Evolutionary conservation across 2,329 filamentous ascomycete species (phyloP).

Genomic region (Plenodomus biglobosus): DNA sequence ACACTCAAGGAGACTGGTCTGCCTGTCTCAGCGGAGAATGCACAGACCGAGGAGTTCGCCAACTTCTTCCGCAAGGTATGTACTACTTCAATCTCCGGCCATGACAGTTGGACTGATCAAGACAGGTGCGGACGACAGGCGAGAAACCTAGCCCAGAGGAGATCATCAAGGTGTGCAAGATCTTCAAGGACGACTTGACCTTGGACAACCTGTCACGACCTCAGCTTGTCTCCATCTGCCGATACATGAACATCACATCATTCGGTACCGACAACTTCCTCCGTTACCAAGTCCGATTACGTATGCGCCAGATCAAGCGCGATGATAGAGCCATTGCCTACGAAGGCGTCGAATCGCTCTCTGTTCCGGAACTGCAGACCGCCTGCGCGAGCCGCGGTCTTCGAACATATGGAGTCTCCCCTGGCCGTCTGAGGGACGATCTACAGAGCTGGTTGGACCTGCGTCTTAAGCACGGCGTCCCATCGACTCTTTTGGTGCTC

Average conservation of each 20-base stretch:
- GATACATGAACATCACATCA: constrained; percentile 96
- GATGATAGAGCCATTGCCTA: constrained; percentile 93
- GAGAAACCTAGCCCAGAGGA: constrained; percentile 86
- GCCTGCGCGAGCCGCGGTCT: constrained; percentile 91
- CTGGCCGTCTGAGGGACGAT: constrained; percentile 83
- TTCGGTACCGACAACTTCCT: constrained; percentile 98
- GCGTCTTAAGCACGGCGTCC: constrained; percentile 89
- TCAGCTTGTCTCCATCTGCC: constrained; percentile 95
- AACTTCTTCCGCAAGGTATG: constrained; percentile 94
- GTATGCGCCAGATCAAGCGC: constrained; percentile 99
- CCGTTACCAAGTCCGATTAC: constrained; percentile 92
- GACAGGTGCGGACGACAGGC: constrained; percentile 69
- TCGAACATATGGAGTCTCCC: constrained; percentile 87
- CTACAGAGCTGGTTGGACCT: constrained; percentile 93
- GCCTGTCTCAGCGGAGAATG: constrained; percentile 78
- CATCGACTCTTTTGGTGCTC: constrained; percentile 89
- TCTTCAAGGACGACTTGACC: constrained; percentile 96
- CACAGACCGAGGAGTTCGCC: constrained; percentile 89
- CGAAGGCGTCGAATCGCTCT: constrained; percentile 89
- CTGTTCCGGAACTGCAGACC: constrained; percentile 89
- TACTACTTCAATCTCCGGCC: neutral
- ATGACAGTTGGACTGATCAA: constrained; percentile 11
- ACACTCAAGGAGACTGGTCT: constrained; percentile 93
- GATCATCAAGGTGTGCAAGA: constrained; percentile 98
- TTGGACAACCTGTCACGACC: constrained; percentile 95